Base-by-base conservation (phyloP, 192 early-diverging fungal genomes). In the Dissophora globulifera region DNA sequence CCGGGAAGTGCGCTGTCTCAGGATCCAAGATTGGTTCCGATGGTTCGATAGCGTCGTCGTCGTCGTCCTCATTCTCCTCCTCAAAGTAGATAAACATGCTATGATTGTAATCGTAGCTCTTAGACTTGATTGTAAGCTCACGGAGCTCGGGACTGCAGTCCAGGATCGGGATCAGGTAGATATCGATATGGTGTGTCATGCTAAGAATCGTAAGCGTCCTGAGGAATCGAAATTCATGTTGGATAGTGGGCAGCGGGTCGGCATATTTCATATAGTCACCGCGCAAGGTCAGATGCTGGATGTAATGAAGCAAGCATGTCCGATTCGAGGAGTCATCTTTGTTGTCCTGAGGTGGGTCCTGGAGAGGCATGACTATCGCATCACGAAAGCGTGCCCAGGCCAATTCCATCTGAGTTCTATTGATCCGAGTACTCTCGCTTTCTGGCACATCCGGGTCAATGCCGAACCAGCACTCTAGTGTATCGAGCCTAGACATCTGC, bases 1-100 rank as follows among this genome's bases (percentile, higher is more conserved):
- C 50, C 1, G 45, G 62, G 6, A 59, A 55, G 25, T 59, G 56
- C 6, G 62, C 62, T 20, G 62, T 75, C 45, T 62, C 69, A 30
- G 69, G 52, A 11, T 60, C 20, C 23, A 55, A 8, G 9, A 12
- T 23, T 0, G 49, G 62, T 4, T 31, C 41, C n/a, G 43, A 32
- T 1, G 27, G 27, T 3, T 54, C 57, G 3, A 62, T 25, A 1
- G 29, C 8, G 31, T 76, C 63, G 0, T 55, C 26, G 0, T 38
- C 38, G 19, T 55, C 63, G n/a, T n/a, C n/a, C n/a, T n/a, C n/a
- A n/a, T n/a, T n/a, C n/a, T n/a, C n/a, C n/a, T 1, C 45, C 58
- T 0, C n/a, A 25, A n/a, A 49, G 29, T 22, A 60, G 5, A 10
- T 11, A 3, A 9, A 35, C 43, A 15, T 9, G 27, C 3, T 8